Conservation (phyloP, 371 early-diverging fungal species). For the Capillidium heterosporum region DNA sequence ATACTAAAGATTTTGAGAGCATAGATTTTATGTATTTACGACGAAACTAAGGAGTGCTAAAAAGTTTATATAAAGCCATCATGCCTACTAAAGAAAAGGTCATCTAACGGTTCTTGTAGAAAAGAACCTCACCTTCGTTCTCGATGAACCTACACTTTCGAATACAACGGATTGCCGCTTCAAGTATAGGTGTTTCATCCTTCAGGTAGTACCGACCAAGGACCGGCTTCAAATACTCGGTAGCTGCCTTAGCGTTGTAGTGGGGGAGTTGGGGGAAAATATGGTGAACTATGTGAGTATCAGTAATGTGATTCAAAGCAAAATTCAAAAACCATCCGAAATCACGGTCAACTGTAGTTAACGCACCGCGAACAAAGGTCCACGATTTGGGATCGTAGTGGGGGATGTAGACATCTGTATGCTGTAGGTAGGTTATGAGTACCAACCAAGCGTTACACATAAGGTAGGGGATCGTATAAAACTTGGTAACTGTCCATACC, state of each 20-base stretch:
- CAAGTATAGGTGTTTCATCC: constrained; percentile 40
- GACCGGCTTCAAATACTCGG: constrained; percentile 43
- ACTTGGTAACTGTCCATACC: constrained; percentile 38
- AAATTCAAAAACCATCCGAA: constrained; percentile 60
- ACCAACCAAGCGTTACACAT: constrained; percentile 74
- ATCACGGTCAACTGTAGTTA: constrained; percentile 67
- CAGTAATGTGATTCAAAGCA: constrained; percentile 65
- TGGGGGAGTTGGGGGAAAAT: constrained; percentile 83
- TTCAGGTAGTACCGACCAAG: constrained; percentile 54
- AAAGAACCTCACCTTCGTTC: constrained; percentile 46
- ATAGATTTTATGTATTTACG: too few relatives aligned
- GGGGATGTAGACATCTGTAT: constrained; percentile 63
- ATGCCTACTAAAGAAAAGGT: too few relatives aligned
- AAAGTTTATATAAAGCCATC: too few relatives aligned
- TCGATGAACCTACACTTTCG: constrained; percentile 62
- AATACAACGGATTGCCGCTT: constrained; percentile 40
- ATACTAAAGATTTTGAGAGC: too few relatives aligned
- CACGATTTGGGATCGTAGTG: constrained; percentile 57
- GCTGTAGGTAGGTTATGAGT: constrained; percentile 74
- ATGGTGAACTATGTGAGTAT: constrained; percentile 77
- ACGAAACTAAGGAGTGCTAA: too few relatives aligned
- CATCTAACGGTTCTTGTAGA: too few relatives aligned
- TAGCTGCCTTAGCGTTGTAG: constrained; percentile 76
- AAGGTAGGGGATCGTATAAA: constrained; percentile 68
- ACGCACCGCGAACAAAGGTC: constrained; percentile 73